phyloP scores from a whole-genome alignment of 192 early-diverging fungal species.

The Coemansia sp. region DNA sequence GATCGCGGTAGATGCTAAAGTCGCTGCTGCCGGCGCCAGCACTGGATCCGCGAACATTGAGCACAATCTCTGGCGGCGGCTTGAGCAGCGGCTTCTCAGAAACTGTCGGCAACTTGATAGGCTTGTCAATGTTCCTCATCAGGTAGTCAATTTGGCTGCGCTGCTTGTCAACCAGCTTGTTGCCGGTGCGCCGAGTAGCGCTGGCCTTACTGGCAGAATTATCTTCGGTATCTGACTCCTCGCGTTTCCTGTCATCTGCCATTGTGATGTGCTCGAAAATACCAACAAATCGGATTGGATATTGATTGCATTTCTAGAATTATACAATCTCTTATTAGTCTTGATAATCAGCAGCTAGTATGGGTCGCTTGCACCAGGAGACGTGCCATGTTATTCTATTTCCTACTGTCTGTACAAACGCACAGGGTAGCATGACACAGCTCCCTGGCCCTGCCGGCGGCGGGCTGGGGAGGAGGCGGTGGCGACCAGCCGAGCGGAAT shows the following conservation, averaged over 20 bases:
- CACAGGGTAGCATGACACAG: too few relatives aligned
- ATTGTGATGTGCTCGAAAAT: not conserved
- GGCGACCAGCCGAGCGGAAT: too few relatives aligned
- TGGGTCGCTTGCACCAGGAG: too few relatives aligned
- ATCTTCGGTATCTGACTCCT: not conserved
- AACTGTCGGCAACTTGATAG: conserved; percentile 64
- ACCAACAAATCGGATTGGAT: not conserved
- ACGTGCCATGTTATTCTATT: too few relatives aligned
- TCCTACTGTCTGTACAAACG: too few relatives aligned
- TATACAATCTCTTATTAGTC: too few relatives aligned
- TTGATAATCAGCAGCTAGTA: too few relatives aligned
- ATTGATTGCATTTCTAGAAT: too few relatives aligned
- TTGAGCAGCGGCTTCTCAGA: conserved; percentile 48
- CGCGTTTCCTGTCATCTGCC: not conserved
- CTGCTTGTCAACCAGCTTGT: conserved; percentile 15
- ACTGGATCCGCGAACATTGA: conserved; percentile 86
- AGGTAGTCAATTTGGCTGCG: conserved; percentile 49
- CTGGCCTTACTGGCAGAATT: not conserved
- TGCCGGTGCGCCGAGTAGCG: conserved; percentile 1
- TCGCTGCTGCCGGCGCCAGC: conserved; percentile 95
- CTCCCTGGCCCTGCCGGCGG: too few relatives aligned
- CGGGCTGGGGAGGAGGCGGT: too few relatives aligned
- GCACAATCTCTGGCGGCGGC: conserved; percentile 78
- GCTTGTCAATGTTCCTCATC: conserved; percentile 77
- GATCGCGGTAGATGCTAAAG: conserved; percentile 89